phyloP scores from a whole-genome alignment of 2,329 filamentous ascomycete genomes.

The Pseudogymnoascus sp. region DNA sequence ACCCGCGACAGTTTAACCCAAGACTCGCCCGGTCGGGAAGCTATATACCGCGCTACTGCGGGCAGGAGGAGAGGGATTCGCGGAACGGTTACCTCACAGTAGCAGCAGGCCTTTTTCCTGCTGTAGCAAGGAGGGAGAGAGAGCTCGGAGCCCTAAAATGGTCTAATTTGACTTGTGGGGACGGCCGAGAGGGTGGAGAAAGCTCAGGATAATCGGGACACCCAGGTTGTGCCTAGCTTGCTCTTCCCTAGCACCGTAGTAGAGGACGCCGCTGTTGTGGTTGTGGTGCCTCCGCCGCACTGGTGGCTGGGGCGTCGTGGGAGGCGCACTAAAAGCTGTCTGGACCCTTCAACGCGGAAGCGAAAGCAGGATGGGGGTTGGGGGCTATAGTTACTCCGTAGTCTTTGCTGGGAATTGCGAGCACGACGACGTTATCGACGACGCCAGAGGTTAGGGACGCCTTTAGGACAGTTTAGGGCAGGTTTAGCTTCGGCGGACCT shows the following conservation, averaged over 20 bases:
- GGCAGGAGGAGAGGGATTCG: not conserved
- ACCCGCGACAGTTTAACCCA: not conserved
- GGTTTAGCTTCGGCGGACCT: not conserved
- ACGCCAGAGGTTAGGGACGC: not conserved
- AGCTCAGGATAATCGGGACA: not conserved
- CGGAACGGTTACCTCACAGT: not conserved
- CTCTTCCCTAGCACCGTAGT: not conserved
- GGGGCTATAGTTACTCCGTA: too few species aligned
- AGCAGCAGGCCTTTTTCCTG: too few species aligned
- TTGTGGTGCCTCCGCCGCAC: not conserved
- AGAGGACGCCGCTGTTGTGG: not conserved
- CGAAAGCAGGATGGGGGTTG: not conserved
- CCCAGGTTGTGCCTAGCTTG: not conserved
- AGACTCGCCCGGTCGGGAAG: not conserved
- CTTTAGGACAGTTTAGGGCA: not conserved
- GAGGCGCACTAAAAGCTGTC: not conserved
- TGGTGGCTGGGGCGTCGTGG: not conserved
- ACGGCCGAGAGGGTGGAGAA: not conserved
- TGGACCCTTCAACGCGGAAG: not conserved
- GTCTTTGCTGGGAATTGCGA: not conserved
- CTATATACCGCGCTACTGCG: not conserved
- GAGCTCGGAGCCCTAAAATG: not conserved
- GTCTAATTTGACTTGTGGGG: not conserved
- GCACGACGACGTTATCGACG: not conserved
- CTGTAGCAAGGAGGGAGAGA: too few species aligned